Base-by-base conservation (phyloP, 1,284 basidiomycete species). In the Clitocybe nebularis region DNA sequence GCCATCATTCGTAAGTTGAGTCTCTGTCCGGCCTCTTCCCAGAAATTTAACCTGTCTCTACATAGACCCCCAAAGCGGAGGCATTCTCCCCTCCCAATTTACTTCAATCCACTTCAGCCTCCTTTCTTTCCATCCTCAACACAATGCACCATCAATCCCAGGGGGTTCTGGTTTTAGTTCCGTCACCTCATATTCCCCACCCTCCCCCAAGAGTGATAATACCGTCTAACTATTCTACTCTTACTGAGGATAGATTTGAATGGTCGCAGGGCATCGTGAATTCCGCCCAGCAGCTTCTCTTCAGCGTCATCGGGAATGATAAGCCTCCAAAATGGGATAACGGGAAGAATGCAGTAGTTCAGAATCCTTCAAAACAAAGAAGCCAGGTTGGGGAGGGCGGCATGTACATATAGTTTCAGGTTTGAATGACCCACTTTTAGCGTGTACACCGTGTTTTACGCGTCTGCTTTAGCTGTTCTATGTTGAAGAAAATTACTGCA, bases 21-120 rank as follows among this genome's bases (percentile, higher is more conserved):
- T 6, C 5, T 5, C 11, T 21, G 2, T 11, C 35, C 13, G 13
- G 26, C 11, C 13, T n/a, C n/a, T n/a, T n/a, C 6, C 11, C 37
- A 13, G 17, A 14, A 30, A 24, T 19, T 30, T 19, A n/a, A n/a
- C 32, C 36, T 6, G 10, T 20, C 20, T 10, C 14, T 9, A 43
- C 28, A 5, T 25, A 64, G 57, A 47, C 52, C 28, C 46, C 50
- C 3, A 49, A 54, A 26, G 57, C 64, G 1, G 48, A 68, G 36
- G 58, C 57, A 2, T 81, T 79, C 43, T 54, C 64, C 2, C 74
- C 80, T 4, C 81, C 81, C 8, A 84, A 84, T 49, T 65, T 84
- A 26, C 53, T 82, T 22, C 75, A 74, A 48, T 68, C 72, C 2
- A 75, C 77, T 1, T 70, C 77, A 1, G 77, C 81, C 1, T 66